phyloP scores from a whole-genome alignment of 2,329 filamentous ascomycete genomes.

The Kalmusia sp. region DNA sequence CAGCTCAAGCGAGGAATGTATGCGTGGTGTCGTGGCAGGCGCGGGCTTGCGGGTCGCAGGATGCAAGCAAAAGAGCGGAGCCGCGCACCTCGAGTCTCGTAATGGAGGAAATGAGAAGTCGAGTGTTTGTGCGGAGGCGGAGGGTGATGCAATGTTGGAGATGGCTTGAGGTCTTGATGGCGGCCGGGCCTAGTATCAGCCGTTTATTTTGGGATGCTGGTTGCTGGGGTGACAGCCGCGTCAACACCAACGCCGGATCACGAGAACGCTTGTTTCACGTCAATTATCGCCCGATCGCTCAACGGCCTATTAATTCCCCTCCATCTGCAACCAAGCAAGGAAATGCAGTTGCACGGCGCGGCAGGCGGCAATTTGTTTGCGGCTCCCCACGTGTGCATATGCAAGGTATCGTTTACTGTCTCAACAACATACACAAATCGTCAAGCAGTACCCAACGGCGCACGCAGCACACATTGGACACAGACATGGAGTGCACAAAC shows the following conservation, averaged over 20 bases:
- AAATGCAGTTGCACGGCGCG: background rate
- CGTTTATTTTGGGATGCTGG: constrained; percentile 29
- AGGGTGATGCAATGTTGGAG: constrained; percentile 36
- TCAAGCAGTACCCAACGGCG: too few relatives aligned
- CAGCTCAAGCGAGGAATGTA: constrained; percentile 31
- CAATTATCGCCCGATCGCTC: constrained; percentile 46
- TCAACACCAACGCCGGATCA: constrained; percentile 23
- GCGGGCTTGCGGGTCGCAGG: constrained; percentile 1
- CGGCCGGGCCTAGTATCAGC: constrained; percentile 28
- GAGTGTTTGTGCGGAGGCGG: constrained; percentile 13
- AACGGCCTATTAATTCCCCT: constrained; percentile 5
- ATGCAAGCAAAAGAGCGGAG: constrained; percentile 8
- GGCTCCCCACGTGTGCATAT: background rate
- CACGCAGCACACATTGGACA: too few relatives aligned
- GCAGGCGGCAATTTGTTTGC: background rate
- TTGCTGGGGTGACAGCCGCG: constrained; percentile 29
- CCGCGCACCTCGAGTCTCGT: constrained; percentile 3
- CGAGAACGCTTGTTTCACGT: constrained; percentile 31
- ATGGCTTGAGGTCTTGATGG: constrained; percentile 23
- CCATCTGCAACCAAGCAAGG: background rate
- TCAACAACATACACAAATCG: background rate
- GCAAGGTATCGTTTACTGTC: background rate
- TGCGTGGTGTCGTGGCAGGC: constrained; percentile 16
- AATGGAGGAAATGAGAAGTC: constrained; percentile 9
- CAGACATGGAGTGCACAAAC: too few relatives aligned